Evolutionary conservation across 2,329 filamentous ascomycete genomes (phyloP), one percentile per base, ranked within the genome.

Genomic region (Macrophomina pseudophaseolina): DNA sequence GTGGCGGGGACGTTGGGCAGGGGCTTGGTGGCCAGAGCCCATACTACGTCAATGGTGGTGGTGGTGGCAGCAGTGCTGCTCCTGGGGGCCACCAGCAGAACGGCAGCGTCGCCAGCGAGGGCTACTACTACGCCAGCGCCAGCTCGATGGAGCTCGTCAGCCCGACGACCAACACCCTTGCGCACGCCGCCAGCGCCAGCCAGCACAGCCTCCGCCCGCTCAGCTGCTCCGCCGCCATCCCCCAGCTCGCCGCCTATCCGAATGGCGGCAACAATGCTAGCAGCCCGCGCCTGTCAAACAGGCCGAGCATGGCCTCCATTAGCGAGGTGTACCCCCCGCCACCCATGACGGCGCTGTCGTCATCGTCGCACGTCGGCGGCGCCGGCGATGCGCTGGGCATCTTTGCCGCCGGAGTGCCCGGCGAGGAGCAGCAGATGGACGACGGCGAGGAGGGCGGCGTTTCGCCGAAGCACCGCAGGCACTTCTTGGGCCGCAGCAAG

Each of bases 231-330:
- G 52, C 52, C 32, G 52, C 32, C 38, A 33, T 58, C 18, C 18
- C 53, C 18, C 5, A 23, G 35, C 53, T 16, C 35, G 8, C 46
- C 2, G 2, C 46, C n/a, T 58, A 23, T 18, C n/a, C 32, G 35
- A 42, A 58, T 35, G 53, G 38, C 53, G 23, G 38, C 53, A 40
- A 23, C 23, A 23, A 23, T 23, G 23, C 23, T 23, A 23, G 32
- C 53, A 42, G 35, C 53, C 53, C 53, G 18, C 52, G 52, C 33
- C 52, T 54, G 52, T n/a, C 33, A 5, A 54, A 33, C 7, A 32
- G 23, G 52, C 52, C 52, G 7, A 38, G 32, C 12, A 54, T 54
- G 52, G 38, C 18, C 16, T 54, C 52, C 32, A 54, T 54, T 32
- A 38, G 32, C 30, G 52, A 54, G n/a, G 8, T 35, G 18, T 4